phyloP scores from a whole-genome alignment of 305 asterid species.

The Fraxinus angustifolia region DNA sequence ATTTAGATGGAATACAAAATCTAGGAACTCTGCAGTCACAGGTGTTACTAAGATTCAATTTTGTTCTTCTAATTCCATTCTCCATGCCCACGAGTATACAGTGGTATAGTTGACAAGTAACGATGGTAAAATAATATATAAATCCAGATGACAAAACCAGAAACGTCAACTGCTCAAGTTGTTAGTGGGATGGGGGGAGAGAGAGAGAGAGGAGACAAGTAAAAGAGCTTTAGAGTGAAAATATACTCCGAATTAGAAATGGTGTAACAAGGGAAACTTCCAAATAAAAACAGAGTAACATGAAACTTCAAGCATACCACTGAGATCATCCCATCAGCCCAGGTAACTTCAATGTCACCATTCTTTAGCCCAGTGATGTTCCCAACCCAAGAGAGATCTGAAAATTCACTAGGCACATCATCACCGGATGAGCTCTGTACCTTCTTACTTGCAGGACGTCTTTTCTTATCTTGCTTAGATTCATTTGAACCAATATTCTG shows the following conservation, averaged over 20 bases:
- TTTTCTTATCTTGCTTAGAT: constrained; percentile 29
- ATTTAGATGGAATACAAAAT: not conserved
- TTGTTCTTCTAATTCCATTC: not conserved
- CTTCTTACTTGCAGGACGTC: constrained; percentile 28
- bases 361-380: constrained; percentile 78
- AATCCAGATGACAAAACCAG: constrained; percentile 2
- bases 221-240: not conserved
- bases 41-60: not conserved
- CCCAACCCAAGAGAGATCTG: constrained; percentile 96
- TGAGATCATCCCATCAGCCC: constrained; percentile 97
- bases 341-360: constrained; percentile 90
- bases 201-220: not conserved
- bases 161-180: not conserved
- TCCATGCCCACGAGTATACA: not conserved
- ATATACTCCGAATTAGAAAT: not conserved
- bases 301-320: constrained; percentile 39
- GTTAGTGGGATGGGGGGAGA: not conserved
- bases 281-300: not conserved
- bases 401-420: constrained; percentile 47
- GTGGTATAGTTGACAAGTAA: not conserved
- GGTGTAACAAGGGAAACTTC: not conserved
- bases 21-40: not conserved
- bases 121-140: not conserved
- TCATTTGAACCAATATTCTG: constrained; percentile 35
- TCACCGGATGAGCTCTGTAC: constrained; percentile 34